These are phyloP conservation scores for Kingdonia uniflora DNA, from an alignment of 164 flowering plant species.

Conservation along the genomic window DNA sequence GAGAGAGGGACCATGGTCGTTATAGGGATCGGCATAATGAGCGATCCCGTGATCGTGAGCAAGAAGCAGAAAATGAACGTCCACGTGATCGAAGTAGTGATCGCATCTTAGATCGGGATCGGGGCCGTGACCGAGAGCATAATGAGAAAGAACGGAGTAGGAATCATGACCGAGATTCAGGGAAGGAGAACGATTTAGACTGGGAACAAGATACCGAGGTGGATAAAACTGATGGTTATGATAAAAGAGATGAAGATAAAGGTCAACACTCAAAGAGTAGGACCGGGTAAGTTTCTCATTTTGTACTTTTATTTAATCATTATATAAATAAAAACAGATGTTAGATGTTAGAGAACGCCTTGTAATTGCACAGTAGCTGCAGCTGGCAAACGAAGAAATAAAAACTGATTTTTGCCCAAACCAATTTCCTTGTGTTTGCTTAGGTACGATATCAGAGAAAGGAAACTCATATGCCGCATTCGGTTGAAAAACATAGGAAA, in stretches of 20 bases:
- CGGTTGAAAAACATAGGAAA: no score
- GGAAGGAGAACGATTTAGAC: slow-evolving; percentile 24
- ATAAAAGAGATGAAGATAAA: slow-evolving; percentile 29
- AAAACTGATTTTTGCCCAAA: no score
- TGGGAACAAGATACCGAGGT: slow-evolving; percentile 23
- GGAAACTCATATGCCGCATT: no score
- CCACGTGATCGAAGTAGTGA: slow-evolving; percentile 34
- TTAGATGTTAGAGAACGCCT: no score
- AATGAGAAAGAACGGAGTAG: slow-evolving; percentile 25
- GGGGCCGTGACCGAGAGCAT: slow-evolving; percentile 28
- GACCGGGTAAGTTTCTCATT: slow-evolving; percentile 27
- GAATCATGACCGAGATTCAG: slow-evolving; percentile 25
- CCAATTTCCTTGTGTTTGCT: no score
- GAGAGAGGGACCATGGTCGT: slow-evolving; percentile 18
- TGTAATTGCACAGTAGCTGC: no score
- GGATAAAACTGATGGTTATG: slow-evolving; percentile 25
- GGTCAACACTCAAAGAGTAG: slow-evolving; percentile 28
- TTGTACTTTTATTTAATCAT: not conserved
- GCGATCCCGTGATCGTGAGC: slow-evolving; percentile 29
- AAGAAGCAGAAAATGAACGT: slow-evolving; percentile 32
- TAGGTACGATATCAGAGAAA: no score
- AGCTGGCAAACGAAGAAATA: no score
- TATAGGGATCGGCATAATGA: slow-evolving; percentile 34
- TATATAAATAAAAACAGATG: no score
- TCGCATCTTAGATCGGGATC: slow-evolving; percentile 30